Conservation (phyloP, 176 grass and related monocot genomes). For the Oryza coarctata region DNA sequence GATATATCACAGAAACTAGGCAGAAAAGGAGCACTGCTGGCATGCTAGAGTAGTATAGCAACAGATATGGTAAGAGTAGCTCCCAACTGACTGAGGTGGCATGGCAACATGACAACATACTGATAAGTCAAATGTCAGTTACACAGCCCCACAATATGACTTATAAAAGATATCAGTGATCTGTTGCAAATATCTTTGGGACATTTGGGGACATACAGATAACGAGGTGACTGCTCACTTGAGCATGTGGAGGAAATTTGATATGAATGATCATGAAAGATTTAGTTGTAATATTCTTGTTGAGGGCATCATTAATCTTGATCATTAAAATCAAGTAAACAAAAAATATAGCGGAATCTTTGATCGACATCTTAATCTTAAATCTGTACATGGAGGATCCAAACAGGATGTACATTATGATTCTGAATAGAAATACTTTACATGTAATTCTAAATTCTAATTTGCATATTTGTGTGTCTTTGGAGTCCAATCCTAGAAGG, state of each 20-base stretch:
- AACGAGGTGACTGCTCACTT: neutral
- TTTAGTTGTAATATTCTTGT: neutral
- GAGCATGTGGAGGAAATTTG: neutral
- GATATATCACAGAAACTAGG: no score
- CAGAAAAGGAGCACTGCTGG: no score
- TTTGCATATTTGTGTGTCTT: neutral
- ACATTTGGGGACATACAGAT: neutral
- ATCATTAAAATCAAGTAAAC: neutral
- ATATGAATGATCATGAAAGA: neutral
- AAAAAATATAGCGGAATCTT: neutral
- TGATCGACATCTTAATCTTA: neutral
- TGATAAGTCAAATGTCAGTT: neutral
- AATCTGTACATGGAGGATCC: neutral
- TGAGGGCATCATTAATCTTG: neutral
- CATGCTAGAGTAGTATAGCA: neutral
- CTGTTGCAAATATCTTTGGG: neutral
- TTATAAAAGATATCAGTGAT: neutral
- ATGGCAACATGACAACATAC: neutral
- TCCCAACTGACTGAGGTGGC: neutral
- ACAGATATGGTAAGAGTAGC: neutral
- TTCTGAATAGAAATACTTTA: neutral
- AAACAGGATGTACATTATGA: neutral
- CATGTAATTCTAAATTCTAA: neutral
- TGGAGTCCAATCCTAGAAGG: neutral
- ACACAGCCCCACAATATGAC: neutral